Base-by-base conservation (phyloP, 768 basidiomycete species). In the Leccinum variicolor region DNA sequence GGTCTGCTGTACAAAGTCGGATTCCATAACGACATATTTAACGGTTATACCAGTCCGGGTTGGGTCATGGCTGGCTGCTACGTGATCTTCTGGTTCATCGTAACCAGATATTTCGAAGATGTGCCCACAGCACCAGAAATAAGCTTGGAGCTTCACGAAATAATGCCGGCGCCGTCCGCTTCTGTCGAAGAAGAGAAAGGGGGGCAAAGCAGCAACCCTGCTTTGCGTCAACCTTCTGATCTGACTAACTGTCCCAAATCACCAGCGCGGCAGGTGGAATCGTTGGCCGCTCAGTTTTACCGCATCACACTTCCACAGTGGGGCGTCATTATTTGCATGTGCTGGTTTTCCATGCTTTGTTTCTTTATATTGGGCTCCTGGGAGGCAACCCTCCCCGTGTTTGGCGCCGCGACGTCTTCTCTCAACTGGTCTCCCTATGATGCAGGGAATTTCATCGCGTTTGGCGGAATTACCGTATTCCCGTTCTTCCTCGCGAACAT, bases 311-410 rank as follows among this genome's bases (percentile, higher is more conserved):
- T 41, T n/a, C 39, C 39, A 41, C 39, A 41, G n/a, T 41, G 39
- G 39, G 39, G 39, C n/a, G n/a, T 41, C 39, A 41, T 19, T 2
- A 59, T 77, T 43, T 84, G 81, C 65, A 86, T 88, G 83, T 87
- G 85, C 67, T 89, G 84, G 81, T 84, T 82, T 64, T 78, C 85
- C 47, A 86, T 86, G 82, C 77, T 83, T n/a, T 84, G 80, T 70
- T 88, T 87, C 39, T 41, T 41, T 5, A 19, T 41, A n/a, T n/a
- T 41, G 6, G 39, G 39, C n/a, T 41, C 39, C n/a, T 86, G 84
- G 9, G 79, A 81, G 10, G 88, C 84, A 86, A 86, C 68, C 80
- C 39, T 88, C 51, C 86, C 86, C 34, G 79, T 87, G 53, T 87
- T 81, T 67, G 78, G 81, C n/a, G 77, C 80, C 47, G 65, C 62